Base-by-base conservation (phyloP, 352 stramenopile species). In the Globisporangium canariense region DNA sequence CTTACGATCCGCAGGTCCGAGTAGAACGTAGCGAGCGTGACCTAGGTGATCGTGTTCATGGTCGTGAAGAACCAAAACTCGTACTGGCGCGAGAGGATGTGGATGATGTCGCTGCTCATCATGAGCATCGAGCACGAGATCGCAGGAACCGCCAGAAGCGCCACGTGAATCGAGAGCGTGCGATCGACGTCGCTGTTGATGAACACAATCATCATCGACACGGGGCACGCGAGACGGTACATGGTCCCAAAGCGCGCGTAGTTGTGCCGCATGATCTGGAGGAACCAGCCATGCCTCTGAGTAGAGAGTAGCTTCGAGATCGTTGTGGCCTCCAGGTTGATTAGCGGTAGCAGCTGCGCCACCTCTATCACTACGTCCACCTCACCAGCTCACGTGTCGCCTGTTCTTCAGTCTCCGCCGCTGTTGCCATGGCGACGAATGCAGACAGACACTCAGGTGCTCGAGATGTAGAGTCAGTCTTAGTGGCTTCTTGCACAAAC, bases 41-140 rank as follows among this genome's bases (percentile, higher is more conserved):
- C 22, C 52, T 41, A 61, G 40, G 54, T 66, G 52, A 66, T 61
- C 61, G 20, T 50, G 52, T 59, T 66, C 38, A 66, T 47, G 51
- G 56, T 49, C 6, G 61, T 56, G 45, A 66, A 66, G 61, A 66
- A 66, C 61, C 61, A 66, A 43, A 66, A 66, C 61, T 66, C 51
- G 40, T 61, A 66, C 41, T 60, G 51, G 25, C 20, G 30, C 28
- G 43, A 13, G 28, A 66, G 40, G 1, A 60, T 57, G 6, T 10
- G 18, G 25, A 56, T 16, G 11, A 61, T 28, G 51, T 66, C 41
- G 52, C 18, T 66, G 38, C 40, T 55, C n/a, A 66, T 18, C 38
- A 58, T 56, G 7, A 45, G 20, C 4, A 51, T 43, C 47, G 36
- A 65, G 36, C 59, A 65, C 47, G 30, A 34, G 32, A 65, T 51